Conservation (phyloP, 75 land plant genomes). For the Sequoiadendron giganteum region DNA sequence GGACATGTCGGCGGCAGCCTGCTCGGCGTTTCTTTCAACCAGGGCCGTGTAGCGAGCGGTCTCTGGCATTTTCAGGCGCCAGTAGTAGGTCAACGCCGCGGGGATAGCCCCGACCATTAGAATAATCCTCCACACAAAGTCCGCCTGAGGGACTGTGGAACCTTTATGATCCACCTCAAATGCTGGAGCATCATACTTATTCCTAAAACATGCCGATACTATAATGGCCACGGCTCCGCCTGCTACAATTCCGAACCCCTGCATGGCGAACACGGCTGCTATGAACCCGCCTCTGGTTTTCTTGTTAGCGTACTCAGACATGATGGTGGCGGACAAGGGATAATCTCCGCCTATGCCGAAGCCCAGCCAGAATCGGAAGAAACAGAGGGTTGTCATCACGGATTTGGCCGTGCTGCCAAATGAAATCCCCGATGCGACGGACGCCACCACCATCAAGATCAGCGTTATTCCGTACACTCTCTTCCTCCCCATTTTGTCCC, state of each 20-base stretch:
- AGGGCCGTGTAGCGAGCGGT: conserved; percentile 53
- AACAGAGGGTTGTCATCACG: conserved; percentile 65
- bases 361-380: conserved; percentile 52
- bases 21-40: conserved; percentile 32
- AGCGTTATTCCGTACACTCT: no score
- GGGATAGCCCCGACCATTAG: conserved; percentile 44
- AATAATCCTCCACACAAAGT: conserved; percentile 38
- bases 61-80: conserved; percentile 44
- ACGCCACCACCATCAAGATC: no score
- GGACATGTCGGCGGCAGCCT: conserved; percentile 45
- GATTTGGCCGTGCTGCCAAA: conserved; percentile 28
- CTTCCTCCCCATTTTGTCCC: conserved; percentile 59
- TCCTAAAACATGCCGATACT: conserved; percentile 30
- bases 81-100: conserved; percentile 39
- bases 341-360: conserved; percentile 49
- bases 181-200: conserved; percentile 16
- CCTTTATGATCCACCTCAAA: conserved; percentile 14
- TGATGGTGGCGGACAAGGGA: conserved; percentile 43
- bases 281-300: conserved; percentile 44
- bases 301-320: conserved; percentile 47
- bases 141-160: conserved; percentile 35
- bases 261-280: conserved; percentile 49
- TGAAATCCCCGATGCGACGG: no score
- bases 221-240: conserved; percentile 32
- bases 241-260: conserved; percentile 34